Conservation (phyloP, 805 yeast species). For the Spathaspora arborariae region DNA sequence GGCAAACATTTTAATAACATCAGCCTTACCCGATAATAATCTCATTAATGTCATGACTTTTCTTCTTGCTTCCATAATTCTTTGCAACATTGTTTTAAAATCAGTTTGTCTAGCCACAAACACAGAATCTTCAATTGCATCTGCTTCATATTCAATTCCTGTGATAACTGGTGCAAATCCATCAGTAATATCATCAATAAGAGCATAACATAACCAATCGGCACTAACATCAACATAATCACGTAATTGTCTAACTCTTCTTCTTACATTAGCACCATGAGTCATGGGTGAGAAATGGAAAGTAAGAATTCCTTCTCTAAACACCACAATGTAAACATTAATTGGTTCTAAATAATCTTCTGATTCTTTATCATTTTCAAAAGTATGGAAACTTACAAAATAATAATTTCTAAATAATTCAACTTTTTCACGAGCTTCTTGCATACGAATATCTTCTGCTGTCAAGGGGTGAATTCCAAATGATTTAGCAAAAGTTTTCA, state of each 20-base stretch:
- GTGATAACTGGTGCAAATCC: conserved; percentile 80
- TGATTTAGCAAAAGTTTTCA: conserved; percentile 87
- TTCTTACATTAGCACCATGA: conserved; percentile 67
- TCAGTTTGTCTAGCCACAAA: conserved; percentile 74
- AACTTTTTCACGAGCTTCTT: conserved; percentile 95
- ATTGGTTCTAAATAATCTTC: conserved; percentile 83
- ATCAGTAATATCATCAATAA: conserved; percentile 82
- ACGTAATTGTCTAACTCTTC: conserved; percentile 75
- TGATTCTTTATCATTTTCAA: conserved; percentile 77
- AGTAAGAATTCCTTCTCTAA: conserved; percentile 54
- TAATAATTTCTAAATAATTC: conserved; percentile 87
- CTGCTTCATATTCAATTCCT: conserved; percentile 75
- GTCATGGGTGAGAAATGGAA: conserved; percentile 59
- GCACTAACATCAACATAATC: conserved; percentile 76
- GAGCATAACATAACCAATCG: conserved; percentile 80
- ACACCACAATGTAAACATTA: conserved; percentile 65
- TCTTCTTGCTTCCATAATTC: conserved; percentile 85
- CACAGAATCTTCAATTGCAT: conserved; percentile 80
- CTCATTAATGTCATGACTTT: conserved; percentile 92
- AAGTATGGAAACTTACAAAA: conserved; percentile 95
- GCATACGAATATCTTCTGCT: conserved; percentile 94
- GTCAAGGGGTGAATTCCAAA: conserved; percentile 98
- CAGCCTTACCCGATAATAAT: conserved; percentile 88
- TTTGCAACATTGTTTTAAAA: conserved; percentile 69
- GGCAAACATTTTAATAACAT: conserved; percentile 93